These are phyloP conservation scores for Rubus idaeus DNA, from an alignment of 306 rosid genomes.

Conservation along the genomic window DNA sequence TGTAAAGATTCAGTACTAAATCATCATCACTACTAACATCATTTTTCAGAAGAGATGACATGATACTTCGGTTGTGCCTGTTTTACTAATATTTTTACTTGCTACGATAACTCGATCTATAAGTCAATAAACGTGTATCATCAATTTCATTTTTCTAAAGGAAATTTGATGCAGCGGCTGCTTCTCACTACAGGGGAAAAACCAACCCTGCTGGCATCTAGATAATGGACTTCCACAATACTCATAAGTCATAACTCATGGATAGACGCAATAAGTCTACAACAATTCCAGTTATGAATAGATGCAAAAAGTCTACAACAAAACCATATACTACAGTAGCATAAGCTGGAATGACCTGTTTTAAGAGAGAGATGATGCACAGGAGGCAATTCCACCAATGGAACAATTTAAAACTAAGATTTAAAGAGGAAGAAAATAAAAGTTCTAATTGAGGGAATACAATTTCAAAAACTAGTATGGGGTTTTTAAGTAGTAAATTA, in stretches of 20 bases:
- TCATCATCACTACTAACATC: not conserved
- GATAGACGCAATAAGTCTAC: not conserved
- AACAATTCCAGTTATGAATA: not conserved
- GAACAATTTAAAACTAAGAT: not conserved
- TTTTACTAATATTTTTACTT: not conserved
- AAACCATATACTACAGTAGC: not conserved
- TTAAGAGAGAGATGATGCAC: conserved; percentile 6
- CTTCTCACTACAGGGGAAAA: not conserved
- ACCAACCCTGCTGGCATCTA: not conserved
- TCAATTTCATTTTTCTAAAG: not conserved
- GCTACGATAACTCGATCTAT: not conserved
- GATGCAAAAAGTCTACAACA: not conserved
- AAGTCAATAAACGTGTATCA: too few relatives aligned
- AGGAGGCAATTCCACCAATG: not conserved
- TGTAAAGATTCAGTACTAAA: conserved; percentile 9
- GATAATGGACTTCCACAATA: not conserved
- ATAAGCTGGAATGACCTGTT: conserved; percentile 61
- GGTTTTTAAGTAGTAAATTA: not conserved
- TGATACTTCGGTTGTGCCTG: not conserved
- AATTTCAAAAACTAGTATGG: not conserved
- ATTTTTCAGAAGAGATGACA: not conserved
- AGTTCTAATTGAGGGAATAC: not conserved
- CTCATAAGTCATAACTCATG: not conserved
- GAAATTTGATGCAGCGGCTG: not conserved
- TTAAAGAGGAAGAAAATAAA: not conserved